Evolutionary conservation across 495 filamentous ascomycete genomes (phyloP).

Genomic region (Aspergillus steynii): DNA sequence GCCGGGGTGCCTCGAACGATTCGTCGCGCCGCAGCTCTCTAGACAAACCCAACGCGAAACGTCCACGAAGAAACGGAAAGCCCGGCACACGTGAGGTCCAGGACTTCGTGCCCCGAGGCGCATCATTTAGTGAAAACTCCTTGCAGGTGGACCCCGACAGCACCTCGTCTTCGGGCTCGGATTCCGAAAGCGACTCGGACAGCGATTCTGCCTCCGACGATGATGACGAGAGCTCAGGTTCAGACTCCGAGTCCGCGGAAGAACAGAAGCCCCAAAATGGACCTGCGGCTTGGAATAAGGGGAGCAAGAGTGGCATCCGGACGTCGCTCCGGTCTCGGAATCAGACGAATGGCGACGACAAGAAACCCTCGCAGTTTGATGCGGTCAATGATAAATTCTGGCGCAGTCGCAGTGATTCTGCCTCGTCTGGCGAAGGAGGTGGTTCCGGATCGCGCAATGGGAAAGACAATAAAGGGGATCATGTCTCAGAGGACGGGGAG

Average conservation of each 20-base stretch:
- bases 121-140: constrained; percentile 32
- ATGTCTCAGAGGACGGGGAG: constrained; percentile 18
- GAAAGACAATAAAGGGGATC: background rate
- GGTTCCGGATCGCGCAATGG: background rate
- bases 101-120: constrained; percentile 44
- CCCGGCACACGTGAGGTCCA: constrained; percentile 13
- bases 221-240: constrained; percentile 8
- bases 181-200: constrained; percentile 23
- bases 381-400: constrained; percentile 43
- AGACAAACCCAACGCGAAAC: constrained; percentile 27
- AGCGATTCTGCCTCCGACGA: constrained; percentile 14
- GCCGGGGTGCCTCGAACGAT: constrained; percentile 18
- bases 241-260: constrained; percentile 19
- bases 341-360: constrained; percentile 13
- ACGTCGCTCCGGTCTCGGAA: constrained; percentile 34
- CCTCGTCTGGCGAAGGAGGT: constrained; percentile 20
- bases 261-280: constrained; percentile 22
- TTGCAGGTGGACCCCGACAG: constrained; percentile 38
- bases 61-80: constrained; percentile 29
- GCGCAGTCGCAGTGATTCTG: constrained; percentile 41
- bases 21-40: constrained; percentile 27
- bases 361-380: constrained; percentile 32
- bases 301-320: constrained; percentile 34
- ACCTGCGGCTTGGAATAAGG: constrained; percentile 37
- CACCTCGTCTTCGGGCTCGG: constrained; percentile 35